Percentiles rank a stretch among this genome's conserved stretches.
These are phyloP conservation scores for Cylindrodendrum hubeiense DNA, from an alignment of 2,329 filamentous ascomycete genomes.

Conservation along the genomic window DNA sequence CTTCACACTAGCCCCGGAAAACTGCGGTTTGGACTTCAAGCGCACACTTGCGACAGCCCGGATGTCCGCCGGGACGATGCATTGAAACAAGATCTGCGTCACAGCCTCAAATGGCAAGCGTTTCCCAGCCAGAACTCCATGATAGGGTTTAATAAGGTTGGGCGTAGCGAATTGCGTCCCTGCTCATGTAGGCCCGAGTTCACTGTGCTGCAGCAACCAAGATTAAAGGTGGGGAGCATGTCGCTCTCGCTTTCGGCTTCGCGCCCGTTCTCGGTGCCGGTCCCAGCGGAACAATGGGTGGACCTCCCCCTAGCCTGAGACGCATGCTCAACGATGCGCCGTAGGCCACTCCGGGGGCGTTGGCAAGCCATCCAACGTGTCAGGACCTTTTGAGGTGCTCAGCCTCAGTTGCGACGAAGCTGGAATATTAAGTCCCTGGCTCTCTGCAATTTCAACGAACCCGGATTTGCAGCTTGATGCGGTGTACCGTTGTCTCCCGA, in stretches of 20 bases:
- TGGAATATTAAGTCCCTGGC: background rate
- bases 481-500: background rate
- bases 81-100: background rate
- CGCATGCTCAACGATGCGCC: background rate
- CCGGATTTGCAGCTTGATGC: background rate
- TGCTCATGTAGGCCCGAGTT: background rate
- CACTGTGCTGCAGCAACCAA: background rate
- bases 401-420: background rate
- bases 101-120: background rate
- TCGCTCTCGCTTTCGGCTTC: constrained; percentile 24
- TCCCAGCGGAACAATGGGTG: background rate
- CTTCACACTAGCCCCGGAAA: background rate
- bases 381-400: background rate
- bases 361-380: background rate
- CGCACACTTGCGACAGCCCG: background rate
- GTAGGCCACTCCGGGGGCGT: background rate
- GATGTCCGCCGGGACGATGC: background rate
- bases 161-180: background rate
- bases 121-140: background rate
- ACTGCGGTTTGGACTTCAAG: background rate
- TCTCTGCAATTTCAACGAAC: background rate
- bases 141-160: background rate
- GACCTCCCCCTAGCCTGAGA: background rate
- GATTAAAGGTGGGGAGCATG: background rate
- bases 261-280: constrained; percentile 20